These are phyloP conservation scores for Pseudogymnoascus sp. DNA, from an alignment of 2,329 filamentous ascomycete genomes.

Conservation along the genomic window DNA sequence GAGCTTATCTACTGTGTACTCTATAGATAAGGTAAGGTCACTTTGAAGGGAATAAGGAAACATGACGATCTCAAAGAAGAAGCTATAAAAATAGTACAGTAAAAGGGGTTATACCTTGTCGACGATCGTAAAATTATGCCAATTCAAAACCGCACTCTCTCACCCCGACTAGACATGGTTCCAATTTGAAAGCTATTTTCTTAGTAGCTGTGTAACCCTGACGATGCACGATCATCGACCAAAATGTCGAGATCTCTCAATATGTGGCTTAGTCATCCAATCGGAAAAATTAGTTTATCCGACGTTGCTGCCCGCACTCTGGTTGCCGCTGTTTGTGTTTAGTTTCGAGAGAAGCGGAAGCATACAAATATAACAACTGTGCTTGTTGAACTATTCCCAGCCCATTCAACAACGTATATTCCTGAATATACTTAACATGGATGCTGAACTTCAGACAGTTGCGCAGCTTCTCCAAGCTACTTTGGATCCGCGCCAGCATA, in stretches of 20 bases:
- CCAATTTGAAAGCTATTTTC: background rate
- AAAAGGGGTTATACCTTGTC: background rate
- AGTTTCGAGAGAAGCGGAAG: constrained; percentile 10
- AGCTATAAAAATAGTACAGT: background rate
- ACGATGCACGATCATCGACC: background rate
- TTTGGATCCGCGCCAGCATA: constrained; percentile 78
- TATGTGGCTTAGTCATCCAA: background rate
- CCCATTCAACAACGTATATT: constrained; percentile 9
- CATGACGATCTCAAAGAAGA: background rate
- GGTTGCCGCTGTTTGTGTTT: constrained; percentile 11
- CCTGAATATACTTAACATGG: constrained; percentile 40
- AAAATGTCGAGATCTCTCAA: background rate
- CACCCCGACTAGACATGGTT: background rate
- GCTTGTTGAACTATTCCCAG: constrained; percentile 3
- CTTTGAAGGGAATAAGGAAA: constrained; percentile 5
- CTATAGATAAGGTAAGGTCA: constrained; percentile 2
- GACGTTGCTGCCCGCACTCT: constrained; percentile 5
- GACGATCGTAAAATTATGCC: background rate
- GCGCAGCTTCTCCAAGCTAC: constrained; percentile 85
- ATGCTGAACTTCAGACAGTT: constrained; percentile 55
- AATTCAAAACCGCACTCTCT: background rate
- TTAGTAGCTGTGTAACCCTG: background rate
- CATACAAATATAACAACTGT: constrained; percentile 9
- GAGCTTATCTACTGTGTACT: constrained; percentile 4
- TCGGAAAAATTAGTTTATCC: background rate